Conservation (phyloP, 768 basidiomycete genomes). For the Mycena alexandri region DNA sequence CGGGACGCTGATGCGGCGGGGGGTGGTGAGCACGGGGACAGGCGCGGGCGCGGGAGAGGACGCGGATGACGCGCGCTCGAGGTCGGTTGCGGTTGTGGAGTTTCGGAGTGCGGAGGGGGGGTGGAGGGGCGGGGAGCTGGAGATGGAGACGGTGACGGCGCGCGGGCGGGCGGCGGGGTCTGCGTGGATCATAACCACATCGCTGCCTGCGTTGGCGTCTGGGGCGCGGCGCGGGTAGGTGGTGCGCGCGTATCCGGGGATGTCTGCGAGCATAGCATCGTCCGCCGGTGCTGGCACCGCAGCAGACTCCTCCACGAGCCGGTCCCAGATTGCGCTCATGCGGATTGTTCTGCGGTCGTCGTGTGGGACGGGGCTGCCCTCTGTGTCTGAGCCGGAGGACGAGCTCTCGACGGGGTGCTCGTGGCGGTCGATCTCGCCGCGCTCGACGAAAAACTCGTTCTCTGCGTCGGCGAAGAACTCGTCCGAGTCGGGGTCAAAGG, state of each 20-base stretch:
- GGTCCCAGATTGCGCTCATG: conserved; percentile 17
- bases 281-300: neutral
- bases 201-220: neutral
- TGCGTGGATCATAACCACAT: conserved; percentile 53
- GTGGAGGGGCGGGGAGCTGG: conserved; percentile 19
- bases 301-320: neutral
- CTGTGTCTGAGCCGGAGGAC: conserved; percentile 52
- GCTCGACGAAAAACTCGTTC: conserved; percentile 75
- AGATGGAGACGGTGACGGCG: conserved; percentile 40
- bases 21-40: too few species aligned
- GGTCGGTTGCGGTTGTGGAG: conserved; percentile 41
- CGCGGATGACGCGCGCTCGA: conserved; percentile 22
- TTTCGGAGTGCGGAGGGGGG: conserved; percentile 38
- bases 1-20: conserved; percentile 19
- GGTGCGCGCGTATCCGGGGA: conserved; percentile 4
- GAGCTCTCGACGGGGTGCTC: conserved; percentile 50
- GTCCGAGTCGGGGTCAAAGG: conserved; percentile 86
- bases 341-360: conserved; percentile 25
- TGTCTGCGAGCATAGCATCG: conserved; percentile 12
- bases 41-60: too few species aligned
- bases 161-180: conserved; percentile 45
- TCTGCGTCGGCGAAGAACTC: conserved; percentile 76
- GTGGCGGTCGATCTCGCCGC: conserved; percentile 51
- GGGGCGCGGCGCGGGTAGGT: too few species aligned
- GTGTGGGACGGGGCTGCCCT: conserved; percentile 64